These are phyloP conservation scores for Isatis lusitanica DNA, from an alignment of 441 rosid genomes.

Conservation along the genomic window DNA sequence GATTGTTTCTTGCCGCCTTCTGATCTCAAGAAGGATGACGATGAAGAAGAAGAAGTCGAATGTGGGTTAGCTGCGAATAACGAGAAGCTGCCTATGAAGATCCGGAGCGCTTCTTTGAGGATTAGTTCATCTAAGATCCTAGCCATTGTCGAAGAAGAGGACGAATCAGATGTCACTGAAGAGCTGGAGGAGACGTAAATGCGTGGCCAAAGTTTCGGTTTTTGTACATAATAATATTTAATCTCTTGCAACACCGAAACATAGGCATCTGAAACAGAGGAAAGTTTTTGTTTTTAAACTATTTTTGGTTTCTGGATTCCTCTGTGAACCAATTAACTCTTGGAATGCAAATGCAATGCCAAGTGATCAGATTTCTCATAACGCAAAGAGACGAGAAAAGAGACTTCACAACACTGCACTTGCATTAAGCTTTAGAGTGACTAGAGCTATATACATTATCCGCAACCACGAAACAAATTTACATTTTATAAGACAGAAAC, in stretches of 20 bases:
- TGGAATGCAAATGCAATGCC: slow-evolving; percentile 35
- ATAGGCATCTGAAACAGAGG: slow-evolving; percentile 21
- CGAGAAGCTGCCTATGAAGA: slow-evolving; percentile 44
- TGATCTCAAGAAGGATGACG: slow-evolving; percentile 72
- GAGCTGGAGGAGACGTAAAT: slow-evolving; percentile 35
- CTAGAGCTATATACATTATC: slow-evolving; percentile 36
- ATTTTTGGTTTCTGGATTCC: slow-evolving; percentile 12
- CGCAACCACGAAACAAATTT: slow-evolving; percentile 28
- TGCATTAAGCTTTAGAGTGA: slow-evolving; percentile 35
- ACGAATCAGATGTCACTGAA: slow-evolving; percentile 43
- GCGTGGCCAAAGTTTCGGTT: not conserved
- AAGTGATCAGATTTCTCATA: slow-evolving; percentile 19
- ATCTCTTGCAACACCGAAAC: slow-evolving; percentile 29
- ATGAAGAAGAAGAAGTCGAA: slow-evolving; percentile 35
- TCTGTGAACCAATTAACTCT: slow-evolving; percentile 30
- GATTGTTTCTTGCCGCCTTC: slow-evolving; percentile 91
- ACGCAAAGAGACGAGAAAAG: slow-evolving; percentile 28
- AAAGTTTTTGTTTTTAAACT: not conserved
- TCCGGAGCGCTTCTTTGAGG: slow-evolving; percentile 49
- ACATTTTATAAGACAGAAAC: slow-evolving; percentile 2
- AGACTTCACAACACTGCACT: slow-evolving; percentile 27
- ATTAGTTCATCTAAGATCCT: slow-evolving; percentile 61
- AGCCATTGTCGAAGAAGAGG: slow-evolving; percentile 56
- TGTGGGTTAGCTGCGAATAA: slow-evolving; percentile 42
- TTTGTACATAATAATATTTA: slow-evolving; percentile 34